phyloP scores from a whole-genome alignment of 2,329 filamentous ascomycete species.

The Xylaria sp. region DNA sequence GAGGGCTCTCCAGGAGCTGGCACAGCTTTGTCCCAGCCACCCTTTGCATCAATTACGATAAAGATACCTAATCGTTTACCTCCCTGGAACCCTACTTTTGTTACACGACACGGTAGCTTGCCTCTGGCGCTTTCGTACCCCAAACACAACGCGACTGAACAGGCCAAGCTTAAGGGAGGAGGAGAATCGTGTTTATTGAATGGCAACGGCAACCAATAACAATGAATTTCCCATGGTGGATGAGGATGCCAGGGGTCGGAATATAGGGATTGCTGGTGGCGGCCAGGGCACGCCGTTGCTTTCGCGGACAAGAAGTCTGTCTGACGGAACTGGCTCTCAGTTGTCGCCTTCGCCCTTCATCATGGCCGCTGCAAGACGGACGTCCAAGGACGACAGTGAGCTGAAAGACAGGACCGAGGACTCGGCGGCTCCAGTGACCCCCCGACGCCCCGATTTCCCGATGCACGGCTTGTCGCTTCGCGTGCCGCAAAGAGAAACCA shows the following conservation, averaged over 20 bases:
- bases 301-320: slow-evolving; percentile 70
- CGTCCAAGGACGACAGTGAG: slow-evolving; percentile 74
- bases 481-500: slow-evolving; percentile 66
- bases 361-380: slow-evolving; percentile 62
- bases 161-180: background rate
- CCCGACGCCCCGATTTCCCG: slow-evolving; percentile 73
- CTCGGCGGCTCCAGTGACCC: slow-evolving; percentile 69
- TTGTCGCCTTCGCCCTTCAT: slow-evolving; percentile 69
- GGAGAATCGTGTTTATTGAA: slow-evolving; percentile 25
- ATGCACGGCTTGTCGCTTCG: slow-evolving; percentile 75
- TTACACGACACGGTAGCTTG: background rate
- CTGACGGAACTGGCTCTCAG: slow-evolving; percentile 69
- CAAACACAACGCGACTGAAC: background rate
- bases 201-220: slow-evolving; percentile 40
- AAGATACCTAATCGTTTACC: background rate
- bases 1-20: slow-evolving; percentile 14
- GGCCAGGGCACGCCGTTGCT: slow-evolving; percentile 52
- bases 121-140: background rate
- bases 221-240: slow-evolving; percentile 48
- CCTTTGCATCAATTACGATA: slow-evolving; percentile 2
- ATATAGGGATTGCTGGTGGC: slow-evolving; percentile 19
- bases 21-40: slow-evolving; percentile 11
- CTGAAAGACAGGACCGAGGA: slow-evolving; percentile 53
- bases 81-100: background rate
- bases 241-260: slow-evolving; percentile 40